Evolutionary conservation across 805 yeast species (phyloP).

Genomic region (Saccharomycopsis javanensis): DNA sequence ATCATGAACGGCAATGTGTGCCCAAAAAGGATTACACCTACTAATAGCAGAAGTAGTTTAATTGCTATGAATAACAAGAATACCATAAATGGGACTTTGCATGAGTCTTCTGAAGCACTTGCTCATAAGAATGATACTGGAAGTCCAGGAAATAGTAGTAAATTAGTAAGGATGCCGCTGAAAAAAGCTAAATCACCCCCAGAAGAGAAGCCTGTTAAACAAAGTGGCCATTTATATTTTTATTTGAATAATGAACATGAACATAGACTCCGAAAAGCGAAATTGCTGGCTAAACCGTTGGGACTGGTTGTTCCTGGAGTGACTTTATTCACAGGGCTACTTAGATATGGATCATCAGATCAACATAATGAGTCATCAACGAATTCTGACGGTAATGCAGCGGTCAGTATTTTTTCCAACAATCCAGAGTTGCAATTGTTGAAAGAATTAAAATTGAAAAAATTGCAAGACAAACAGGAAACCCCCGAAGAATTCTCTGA

Average conservation of each 20-base stretch:
- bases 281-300: slow-evolving; percentile 6
- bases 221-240: slow-evolving; percentile 6
- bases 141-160: neutral
- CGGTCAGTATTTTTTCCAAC: slow-evolving; percentile 12
- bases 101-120: neutral
- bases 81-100: neutral
- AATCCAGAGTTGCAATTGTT: slow-evolving; percentile 7
- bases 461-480: neutral
- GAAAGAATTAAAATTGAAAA: slow-evolving; percentile 9
- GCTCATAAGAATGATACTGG: neutral
- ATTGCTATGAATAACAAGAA: neutral
- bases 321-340: slow-evolving; percentile 10
- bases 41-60: neutral
- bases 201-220: neutral
- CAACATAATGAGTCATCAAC: neutral
- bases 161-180: neutral
- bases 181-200: neutral
- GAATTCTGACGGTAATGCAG: neutral
- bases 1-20: neutral
- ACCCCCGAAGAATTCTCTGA: neutral
- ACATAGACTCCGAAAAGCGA: slow-evolving; percentile 13
- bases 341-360: slow-evolving; percentile 2
- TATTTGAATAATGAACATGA: slow-evolving; percentile 11
- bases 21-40: neutral
- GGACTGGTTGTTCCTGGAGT: slow-evolving; percentile 15